These are phyloP conservation scores for Thymus quinquecostatus DNA, from an alignment of 257 asterid genomes.

Conservation along the genomic window DNA sequence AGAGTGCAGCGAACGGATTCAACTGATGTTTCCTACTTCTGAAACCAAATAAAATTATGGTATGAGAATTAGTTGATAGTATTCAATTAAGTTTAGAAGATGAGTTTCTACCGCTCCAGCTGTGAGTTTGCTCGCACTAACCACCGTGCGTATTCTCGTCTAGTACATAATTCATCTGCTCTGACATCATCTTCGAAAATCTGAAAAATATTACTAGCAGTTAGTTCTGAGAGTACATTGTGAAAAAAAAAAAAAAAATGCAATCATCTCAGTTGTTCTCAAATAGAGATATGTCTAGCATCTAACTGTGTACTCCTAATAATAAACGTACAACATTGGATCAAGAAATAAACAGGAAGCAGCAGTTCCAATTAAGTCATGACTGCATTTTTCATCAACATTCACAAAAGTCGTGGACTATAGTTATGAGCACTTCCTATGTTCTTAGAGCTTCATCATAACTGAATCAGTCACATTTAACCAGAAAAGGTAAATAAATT, in stretches of 20 bases:
- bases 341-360: conserved; percentile 6
- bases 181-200: conserved; percentile 73
- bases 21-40: conserved; percentile 66
- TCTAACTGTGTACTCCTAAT: neutral
- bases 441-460: too few species aligned
- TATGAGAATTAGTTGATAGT: conserved; percentile 14
- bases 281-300: neutral
- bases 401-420: too few species aligned
- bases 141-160: conserved; percentile 96
- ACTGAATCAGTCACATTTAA: too few species aligned
- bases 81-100: neutral
- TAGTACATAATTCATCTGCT: conserved; percentile 81
- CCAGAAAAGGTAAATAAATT: too few species aligned
- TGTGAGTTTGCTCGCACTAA: conserved; percentile 61
- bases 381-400: neutral
- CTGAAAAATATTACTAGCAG: conserved; percentile 43
- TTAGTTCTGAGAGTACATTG: neutral
- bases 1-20: conserved; percentile 67
- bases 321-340: neutral
- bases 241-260: neutral
- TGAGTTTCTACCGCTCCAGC: conserved; percentile 70
- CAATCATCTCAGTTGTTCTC: neutral
- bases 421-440: neutral
- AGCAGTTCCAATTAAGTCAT: neutral
- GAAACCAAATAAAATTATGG: conserved; percentile 32